These are phyloP conservation scores for Citrullus mucosospermus DNA, from an alignment of 306 rosid species.

Conservation along the genomic window DNA sequence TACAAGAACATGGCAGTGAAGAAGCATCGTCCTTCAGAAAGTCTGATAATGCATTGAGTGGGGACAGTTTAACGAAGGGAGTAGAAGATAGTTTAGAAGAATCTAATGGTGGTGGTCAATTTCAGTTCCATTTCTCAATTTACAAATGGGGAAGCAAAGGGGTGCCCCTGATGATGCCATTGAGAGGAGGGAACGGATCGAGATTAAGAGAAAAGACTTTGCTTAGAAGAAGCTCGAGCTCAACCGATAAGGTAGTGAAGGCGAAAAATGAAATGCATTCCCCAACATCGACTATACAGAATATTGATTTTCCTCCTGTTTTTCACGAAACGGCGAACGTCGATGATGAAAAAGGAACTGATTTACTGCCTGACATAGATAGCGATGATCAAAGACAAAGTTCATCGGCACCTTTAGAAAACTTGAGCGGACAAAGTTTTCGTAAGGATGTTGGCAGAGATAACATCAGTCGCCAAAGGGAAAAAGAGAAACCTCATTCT, in stretches of 20 bases:
- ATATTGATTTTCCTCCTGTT: constrained; percentile 9
- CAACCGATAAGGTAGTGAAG: constrained; percentile 17
- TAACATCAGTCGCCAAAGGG: constrained; percentile 9
- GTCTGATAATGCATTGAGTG: constrained; percentile 25
- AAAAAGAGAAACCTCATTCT: constrained; percentile 22
- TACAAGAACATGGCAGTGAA: constrained; percentile 8
- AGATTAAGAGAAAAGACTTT: constrained; percentile 30
- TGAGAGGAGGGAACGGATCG: constrained; percentile 36
- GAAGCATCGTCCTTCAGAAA: constrained; percentile 13
- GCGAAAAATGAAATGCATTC: constrained; percentile 16
- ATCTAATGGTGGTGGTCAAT: constrained; percentile 21
- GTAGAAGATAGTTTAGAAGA: constrained; percentile 22
- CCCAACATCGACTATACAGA: constrained; percentile 8
- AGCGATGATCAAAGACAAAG: constrained; percentile 9
- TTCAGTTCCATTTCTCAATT: constrained; percentile 90
- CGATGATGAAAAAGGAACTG: constrained; percentile 17
- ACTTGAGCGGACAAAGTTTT: constrained; percentile 13
- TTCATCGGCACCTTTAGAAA: constrained; percentile 17
- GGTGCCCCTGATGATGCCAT: constrained; percentile 47
- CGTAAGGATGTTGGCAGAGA: constrained; percentile 12
- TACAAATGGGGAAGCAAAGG: constrained; percentile 94
- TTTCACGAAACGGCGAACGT: constrained; percentile 4
- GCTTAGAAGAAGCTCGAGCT: constrained; percentile 29
- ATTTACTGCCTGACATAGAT: constrained; percentile 13
- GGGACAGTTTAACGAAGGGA: constrained; percentile 23